phyloP scores from a whole-genome alignment of 2,329 filamentous ascomycete species.

The Ambrosiella xylebori region DNA sequence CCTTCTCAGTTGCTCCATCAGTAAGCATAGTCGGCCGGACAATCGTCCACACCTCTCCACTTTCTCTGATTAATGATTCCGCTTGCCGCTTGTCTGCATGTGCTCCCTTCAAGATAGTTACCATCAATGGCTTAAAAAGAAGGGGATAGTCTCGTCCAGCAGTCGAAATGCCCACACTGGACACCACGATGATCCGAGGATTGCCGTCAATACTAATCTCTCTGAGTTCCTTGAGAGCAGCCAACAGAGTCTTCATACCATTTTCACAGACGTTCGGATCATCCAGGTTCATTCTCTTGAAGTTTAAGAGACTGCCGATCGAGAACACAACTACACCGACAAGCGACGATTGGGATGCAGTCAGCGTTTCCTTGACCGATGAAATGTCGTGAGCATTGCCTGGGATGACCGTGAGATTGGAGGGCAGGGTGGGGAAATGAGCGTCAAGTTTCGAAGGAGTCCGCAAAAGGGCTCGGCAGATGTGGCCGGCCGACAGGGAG shows the following conservation, averaged over 20 bases:
- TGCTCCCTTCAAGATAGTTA: constrained; percentile 23
- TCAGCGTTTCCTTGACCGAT: constrained; percentile 23
- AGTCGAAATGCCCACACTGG: constrained; percentile 24
- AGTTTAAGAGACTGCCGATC: constrained; percentile 25
- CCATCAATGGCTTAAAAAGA: constrained; percentile 27
- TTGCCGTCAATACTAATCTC: constrained; percentile 16
- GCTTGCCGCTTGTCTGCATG: constrained; percentile 32
- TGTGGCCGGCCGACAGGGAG: constrained; percentile 28
- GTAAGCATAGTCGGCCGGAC: constrained; percentile 24
- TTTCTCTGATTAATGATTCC: constrained; percentile 21
- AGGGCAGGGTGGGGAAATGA: constrained; percentile 18
- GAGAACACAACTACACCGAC: constrained; percentile 31
- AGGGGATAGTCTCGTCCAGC: constrained; percentile 27
- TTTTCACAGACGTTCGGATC: constrained; percentile 32
- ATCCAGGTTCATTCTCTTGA: constrained; percentile 22
- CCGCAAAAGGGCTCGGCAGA: constrained; percentile 32
- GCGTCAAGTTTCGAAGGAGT: constrained; percentile 30
- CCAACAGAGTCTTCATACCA: constrained; percentile 26
- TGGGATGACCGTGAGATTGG: constrained; percentile 24
- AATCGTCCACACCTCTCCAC: constrained; percentile 22
- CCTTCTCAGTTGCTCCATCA: constrained; percentile 15
- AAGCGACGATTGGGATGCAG: constrained; percentile 17
- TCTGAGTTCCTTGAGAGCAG: constrained; percentile 21
- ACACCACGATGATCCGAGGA: constrained; percentile 22
- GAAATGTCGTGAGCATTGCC: constrained; percentile 30